Conservation (phyloP, 768 basidiomycete species). For the Boletus speciosus region DNA sequence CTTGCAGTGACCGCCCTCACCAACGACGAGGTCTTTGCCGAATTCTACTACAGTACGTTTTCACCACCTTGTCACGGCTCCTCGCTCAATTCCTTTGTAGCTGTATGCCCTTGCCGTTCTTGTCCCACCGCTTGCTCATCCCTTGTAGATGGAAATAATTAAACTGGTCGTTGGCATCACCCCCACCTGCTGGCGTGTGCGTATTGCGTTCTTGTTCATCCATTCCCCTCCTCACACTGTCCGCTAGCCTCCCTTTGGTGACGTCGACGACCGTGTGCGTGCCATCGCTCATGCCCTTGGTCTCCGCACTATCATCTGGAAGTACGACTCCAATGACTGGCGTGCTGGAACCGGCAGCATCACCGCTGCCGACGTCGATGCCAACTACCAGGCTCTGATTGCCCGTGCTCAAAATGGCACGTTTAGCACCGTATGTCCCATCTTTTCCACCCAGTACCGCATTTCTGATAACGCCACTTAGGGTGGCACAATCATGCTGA, state of each 20-base stretch:
- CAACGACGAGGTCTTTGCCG: slow-evolving; percentile 69
- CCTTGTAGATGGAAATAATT: slow-evolving; percentile 45
- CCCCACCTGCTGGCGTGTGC: slow-evolving; percentile 58
- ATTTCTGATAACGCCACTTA: slow-evolving; percentile 12
- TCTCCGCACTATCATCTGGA: slow-evolving; percentile 72
- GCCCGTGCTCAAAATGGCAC: slow-evolving; percentile 40
- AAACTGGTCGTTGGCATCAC: slow-evolving; percentile 55
- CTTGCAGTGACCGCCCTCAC: slow-evolving; percentile 51
- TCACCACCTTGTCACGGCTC: neutral
- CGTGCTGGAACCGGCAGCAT: slow-evolving; percentile 48
- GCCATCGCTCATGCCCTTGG: slow-evolving; percentile 64
- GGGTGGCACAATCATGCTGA: slow-evolving; percentile 51
- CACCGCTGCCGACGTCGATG: slow-evolving; percentile 44
- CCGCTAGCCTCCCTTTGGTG: slow-evolving; percentile 57
- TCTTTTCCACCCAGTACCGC: neutral
- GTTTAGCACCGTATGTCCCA: slow-evolving; percentile 35
- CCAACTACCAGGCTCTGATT: slow-evolving; percentile 55
- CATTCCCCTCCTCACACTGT: neutral
- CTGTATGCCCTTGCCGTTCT: slow-evolving; percentile 14
- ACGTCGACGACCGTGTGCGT: slow-evolving; percentile 74
- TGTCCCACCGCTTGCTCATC: neutral
- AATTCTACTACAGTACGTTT: slow-evolving; percentile 67
- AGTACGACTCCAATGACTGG: slow-evolving; percentile 73
- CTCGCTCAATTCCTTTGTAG: slow-evolving; percentile 15
- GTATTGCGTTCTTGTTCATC: slow-evolving; percentile 7